These are phyloP conservation scores for Trichosporon sp. DNA, from an alignment of 1,284 basidiomycete species.

Conservation along the genomic window DNA sequence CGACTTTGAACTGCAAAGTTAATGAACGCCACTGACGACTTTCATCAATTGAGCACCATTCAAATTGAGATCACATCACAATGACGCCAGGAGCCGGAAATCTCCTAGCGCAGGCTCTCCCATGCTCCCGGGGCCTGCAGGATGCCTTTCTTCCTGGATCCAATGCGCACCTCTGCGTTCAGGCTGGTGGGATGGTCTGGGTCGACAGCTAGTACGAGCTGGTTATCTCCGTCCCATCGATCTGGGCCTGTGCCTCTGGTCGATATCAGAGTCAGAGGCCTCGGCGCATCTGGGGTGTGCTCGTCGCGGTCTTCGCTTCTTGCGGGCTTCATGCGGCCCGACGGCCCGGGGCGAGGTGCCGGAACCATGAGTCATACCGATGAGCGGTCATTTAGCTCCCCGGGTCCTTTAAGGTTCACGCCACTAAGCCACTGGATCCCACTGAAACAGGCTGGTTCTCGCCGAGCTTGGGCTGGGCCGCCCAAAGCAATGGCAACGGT, in stretches of 20 bases:
- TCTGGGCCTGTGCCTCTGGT: background rate
- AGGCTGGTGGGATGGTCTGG: too few relatives aligned
- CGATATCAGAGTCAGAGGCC: background rate
- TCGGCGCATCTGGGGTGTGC: background rate
- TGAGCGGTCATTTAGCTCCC: background rate
- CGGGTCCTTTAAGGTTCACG: constrained; percentile 2
- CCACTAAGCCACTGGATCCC: constrained; percentile 4
- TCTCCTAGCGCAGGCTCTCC: background rate
- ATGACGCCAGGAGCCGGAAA: background rate
- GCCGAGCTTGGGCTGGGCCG: background rate
- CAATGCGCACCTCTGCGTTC: background rate
- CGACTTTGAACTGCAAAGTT: background rate
- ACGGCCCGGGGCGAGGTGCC: background rate
- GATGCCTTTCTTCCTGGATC: background rate
- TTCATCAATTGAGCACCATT: background rate
- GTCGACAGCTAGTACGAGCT: background rate
- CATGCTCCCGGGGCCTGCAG: background rate
- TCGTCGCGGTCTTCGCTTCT: background rate
- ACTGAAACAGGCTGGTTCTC: background rate
- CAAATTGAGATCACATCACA: background rate
- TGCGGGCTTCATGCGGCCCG: background rate
- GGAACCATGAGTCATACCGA: background rate
- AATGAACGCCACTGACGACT: background rate
- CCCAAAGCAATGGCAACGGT: background rate
- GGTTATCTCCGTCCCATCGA: background rate